Evolutionary conservation across 768 basidiomycete species (phyloP).

Genomic region (Boletus coccyginus): DNA sequence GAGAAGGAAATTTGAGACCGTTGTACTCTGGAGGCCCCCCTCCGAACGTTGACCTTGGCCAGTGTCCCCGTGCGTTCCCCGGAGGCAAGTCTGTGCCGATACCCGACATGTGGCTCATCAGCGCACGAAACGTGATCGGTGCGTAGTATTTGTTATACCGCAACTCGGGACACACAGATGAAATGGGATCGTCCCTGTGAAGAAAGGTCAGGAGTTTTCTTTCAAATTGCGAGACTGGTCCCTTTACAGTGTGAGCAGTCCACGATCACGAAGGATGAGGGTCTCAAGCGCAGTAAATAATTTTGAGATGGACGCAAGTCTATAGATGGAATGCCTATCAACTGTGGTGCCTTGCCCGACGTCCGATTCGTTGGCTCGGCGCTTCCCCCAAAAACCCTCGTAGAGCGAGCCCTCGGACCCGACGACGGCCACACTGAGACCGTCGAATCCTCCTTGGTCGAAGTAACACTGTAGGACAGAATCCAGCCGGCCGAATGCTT

Average conservation of each 20-base stretch:
- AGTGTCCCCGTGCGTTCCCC: constrained; percentile 30
- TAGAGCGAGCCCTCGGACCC: constrained; percentile 44
- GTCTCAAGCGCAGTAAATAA: constrained; percentile 49
- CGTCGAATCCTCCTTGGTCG: constrained; percentile 41
- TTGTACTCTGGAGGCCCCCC: constrained; percentile 28
- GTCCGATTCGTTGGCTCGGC: constrained; percentile 44
- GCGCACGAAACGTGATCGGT: constrained; percentile 39
- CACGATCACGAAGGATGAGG: constrained; percentile 46
- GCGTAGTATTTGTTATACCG: constrained; percentile 18
- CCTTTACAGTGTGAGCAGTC: constrained; percentile 38
- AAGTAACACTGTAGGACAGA: constrained; percentile 16
- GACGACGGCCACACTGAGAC: constrained; percentile 49
- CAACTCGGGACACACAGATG: constrained; percentile 25
- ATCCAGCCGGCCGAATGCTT: constrained; percentile 7
- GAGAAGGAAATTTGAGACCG: constrained; percentile 31
- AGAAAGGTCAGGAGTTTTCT: background rate
- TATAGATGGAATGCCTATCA: constrained; percentile 46
- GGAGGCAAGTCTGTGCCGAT: constrained; percentile 37
- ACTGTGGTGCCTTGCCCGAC: constrained; percentile 21
- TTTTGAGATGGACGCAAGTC: constrained; percentile 53
- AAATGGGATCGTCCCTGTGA: constrained; percentile 48
- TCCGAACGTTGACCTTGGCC: constrained; percentile 38
- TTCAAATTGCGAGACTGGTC: background rate
- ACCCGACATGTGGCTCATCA: constrained; percentile 41
- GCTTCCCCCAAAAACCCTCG: constrained; percentile 42